Conservation (phyloP, 345 rosid species). For the Iberis pinnata region DNA sequence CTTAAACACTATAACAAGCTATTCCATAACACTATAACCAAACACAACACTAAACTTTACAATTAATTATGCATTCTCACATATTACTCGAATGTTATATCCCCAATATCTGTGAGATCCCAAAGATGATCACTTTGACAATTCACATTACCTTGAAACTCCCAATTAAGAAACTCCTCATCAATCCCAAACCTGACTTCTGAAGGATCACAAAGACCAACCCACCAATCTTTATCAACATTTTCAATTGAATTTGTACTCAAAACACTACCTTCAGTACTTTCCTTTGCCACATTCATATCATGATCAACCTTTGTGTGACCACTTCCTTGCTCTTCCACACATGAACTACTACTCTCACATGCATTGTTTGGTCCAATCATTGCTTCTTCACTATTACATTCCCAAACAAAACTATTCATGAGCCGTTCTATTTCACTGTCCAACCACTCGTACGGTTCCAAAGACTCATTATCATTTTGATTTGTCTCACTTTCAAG, state of each 20-base stretch:
- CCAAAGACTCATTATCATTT: constrained; percentile 29
- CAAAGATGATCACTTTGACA: constrained; percentile 24
- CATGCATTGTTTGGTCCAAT: constrained; percentile 8
- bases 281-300: too few species aligned
- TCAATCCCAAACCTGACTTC: neutral
- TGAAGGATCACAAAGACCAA: constrained; percentile 15
- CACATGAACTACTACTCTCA: constrained; percentile 27
- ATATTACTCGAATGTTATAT: neutral
- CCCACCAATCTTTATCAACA: constrained; percentile 24
- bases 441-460: constrained; percentile 68
- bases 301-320: neutral
- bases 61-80: neutral
- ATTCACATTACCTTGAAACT: constrained; percentile 17
- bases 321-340: constrained; percentile 9
- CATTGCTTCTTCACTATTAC: constrained; percentile 13
- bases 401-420: constrained; percentile 25
- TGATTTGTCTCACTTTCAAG: constrained; percentile 14
- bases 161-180: constrained; percentile 38
- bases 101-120: constrained; percentile 26
- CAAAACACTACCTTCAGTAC: constrained; percentile 12
- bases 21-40: constrained; percentile 16
- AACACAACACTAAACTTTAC: constrained; percentile 20
- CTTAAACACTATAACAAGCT: constrained; percentile 4
- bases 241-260: constrained; percentile 30
- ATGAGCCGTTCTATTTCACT: constrained; percentile 52